Percentiles rank a stretch among this genome's conserved stretches.
phyloP scores from a whole-genome alignment of 2,329 filamentous ascomycete species.

The Colletotrichum magnum region DNA sequence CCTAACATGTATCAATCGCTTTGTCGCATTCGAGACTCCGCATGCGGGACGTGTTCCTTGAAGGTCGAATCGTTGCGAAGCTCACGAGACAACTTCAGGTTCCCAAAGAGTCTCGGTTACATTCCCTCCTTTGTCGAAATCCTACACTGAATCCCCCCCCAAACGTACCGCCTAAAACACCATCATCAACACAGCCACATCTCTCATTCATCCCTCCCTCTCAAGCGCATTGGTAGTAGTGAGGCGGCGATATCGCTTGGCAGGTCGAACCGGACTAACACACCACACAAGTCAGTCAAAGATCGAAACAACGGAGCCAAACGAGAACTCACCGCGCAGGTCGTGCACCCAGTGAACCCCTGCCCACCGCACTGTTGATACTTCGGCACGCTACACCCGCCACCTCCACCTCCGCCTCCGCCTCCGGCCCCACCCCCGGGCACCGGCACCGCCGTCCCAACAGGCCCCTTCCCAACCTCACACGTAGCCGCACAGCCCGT shows the following conservation, averaged over 20 bases:
- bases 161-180: too few relatives aligned
- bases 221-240: conserved; percentile 55
- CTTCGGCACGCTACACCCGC: conserved; percentile 49
- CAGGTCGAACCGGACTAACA: conserved; percentile 51
- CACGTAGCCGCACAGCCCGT: conserved; percentile 56
- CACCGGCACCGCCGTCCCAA: conserved; percentile 45
- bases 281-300: conserved; percentile 22
- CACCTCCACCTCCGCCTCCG: conserved; percentile 35
- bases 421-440: conserved; percentile 1
- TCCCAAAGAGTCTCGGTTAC: too few relatives aligned
- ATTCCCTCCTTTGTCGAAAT: too few relatives aligned
- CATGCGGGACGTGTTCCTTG: too few relatives aligned
- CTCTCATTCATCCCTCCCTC: not conserved
- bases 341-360: conserved; percentile 58
- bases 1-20: too few relatives aligned
- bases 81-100: too few relatives aligned
- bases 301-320: not conserved
- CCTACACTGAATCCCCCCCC: too few relatives aligned
- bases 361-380: conserved; percentile 58
- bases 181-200: not conserved
- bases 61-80: too few relatives aligned
- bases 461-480: conserved; percentile 49
- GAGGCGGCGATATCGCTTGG: conserved; percentile 53
- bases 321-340: conserved; percentile 51
- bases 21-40: too few relatives aligned